Percentiles rank a stretch among this genome's conserved stretches.
phyloP scores from a whole-genome alignment of 1,284 basidiomycete genomes.

The Flammula alnicola region DNA sequence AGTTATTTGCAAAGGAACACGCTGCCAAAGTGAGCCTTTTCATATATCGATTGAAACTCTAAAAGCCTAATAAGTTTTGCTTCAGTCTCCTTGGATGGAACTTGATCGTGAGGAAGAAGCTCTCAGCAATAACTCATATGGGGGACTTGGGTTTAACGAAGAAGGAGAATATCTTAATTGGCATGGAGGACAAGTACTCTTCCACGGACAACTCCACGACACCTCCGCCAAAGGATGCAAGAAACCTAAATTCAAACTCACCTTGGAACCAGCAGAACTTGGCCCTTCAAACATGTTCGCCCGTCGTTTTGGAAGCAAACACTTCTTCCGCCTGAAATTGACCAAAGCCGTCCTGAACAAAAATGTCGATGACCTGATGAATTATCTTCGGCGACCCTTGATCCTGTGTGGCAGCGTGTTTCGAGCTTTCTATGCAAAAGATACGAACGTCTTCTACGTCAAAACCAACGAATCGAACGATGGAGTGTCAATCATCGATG shows the following conservation, averaged over 20 bases:
- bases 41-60: neutral
- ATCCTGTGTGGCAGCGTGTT: slow-evolving; percentile 47
- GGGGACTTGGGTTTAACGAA: slow-evolving; percentile 40
- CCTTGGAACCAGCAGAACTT: slow-evolving; percentile 43
- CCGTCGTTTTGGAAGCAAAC: slow-evolving; percentile 48
- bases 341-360: slow-evolving; percentile 32
- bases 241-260: slow-evolving; percentile 33
- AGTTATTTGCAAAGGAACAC: slow-evolving; percentile 40
- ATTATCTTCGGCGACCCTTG: slow-evolving; percentile 43
- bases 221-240: slow-evolving; percentile 11
- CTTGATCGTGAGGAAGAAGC: slow-evolving; percentile 46
- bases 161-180: slow-evolving; percentile 34
- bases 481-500: slow-evolving; percentile 21
- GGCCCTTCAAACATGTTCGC: slow-evolving; percentile 47
- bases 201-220: slow-evolving; percentile 38
- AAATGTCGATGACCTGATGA: slow-evolving; percentile 28
- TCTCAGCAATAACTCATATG: slow-evolving; percentile 30
- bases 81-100: slow-evolving; percentile 50
- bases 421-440: slow-evolving; percentile 49
- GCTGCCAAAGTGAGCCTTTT: slow-evolving; percentile 36
- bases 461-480: slow-evolving; percentile 42
- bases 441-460: slow-evolving; percentile 46
- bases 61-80: neutral
- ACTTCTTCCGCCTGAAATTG: slow-evolving; percentile 46
- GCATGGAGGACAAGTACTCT: slow-evolving; percentile 51